Percentiles rank a stretch among this genome's conserved stretches.
Conservation (phyloP, 2,329 filamentous ascomycete species). For the Leptodontidium sp. region DNA sequence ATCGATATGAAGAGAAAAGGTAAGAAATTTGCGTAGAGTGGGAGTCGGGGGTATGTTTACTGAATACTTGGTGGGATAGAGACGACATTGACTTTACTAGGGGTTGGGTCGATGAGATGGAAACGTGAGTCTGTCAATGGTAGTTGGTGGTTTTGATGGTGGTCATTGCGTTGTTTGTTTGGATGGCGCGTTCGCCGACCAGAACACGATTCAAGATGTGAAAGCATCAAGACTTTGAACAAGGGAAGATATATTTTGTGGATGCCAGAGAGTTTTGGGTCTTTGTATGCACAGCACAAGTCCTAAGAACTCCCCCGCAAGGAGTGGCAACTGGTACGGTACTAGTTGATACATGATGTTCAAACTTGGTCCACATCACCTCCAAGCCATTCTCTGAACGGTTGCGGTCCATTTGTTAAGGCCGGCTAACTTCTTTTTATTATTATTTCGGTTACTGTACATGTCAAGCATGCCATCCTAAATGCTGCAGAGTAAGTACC, state of each 20-base stretch:
- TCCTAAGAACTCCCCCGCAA: background rate
- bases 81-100: no score
- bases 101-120: no score
- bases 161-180: background rate
- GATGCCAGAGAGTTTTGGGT: background rate
- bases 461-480: constrained; percentile 1
- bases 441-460: no score
- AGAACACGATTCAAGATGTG: background rate
- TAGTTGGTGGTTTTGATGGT: background rate
- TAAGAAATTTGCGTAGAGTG: background rate
- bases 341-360: background rate
- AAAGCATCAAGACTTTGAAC: background rate
- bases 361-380: background rate
- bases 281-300: no score
- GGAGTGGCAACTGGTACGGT: background rate
- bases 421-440: background rate
- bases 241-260: background rate
- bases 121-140: background rate
- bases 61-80: no score
- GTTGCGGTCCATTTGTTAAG: background rate
- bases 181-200: background rate
- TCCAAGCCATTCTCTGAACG: background rate
- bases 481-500: background rate
- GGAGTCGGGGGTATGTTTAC: background rate
- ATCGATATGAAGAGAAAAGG: background rate